Percentiles rank a stretch among this genome's conserved stretches.
Evolutionary conservation across 176 grass and related monocot genomes (phyloP).

Genomic region (Oropetium thomaeum): DNA sequence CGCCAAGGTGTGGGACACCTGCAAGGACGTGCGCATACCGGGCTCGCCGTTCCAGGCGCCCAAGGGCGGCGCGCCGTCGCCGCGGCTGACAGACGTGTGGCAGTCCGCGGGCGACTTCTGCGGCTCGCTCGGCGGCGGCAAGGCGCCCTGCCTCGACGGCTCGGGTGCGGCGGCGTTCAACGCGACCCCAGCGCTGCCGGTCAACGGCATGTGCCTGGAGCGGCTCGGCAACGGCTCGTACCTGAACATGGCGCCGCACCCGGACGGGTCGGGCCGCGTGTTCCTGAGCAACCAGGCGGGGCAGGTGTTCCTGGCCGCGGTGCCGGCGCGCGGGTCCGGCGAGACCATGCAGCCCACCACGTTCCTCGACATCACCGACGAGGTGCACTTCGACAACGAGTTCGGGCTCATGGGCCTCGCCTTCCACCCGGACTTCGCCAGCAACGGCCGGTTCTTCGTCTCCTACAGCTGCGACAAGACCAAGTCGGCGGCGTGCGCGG

Average conservation of each 20-base stretch:
- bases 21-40: conserved; percentile 57
- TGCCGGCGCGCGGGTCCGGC: conserved; percentile 55
- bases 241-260: conserved; percentile 77
- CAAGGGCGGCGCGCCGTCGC: conserved; percentile 23
- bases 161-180: conserved; percentile 55
- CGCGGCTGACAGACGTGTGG: conserved; percentile 61
- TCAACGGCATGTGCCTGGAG: conserved; percentile 81
- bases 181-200: conserved; percentile 13
- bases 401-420: conserved; percentile 66
- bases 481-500: conserved; percentile 56
- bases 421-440: conserved; percentile 74
- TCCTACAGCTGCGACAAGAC: conserved; percentile 92
- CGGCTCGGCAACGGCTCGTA: conserved; percentile 72
- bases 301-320: conserved; percentile 67
- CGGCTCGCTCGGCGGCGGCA: conserved; percentile 26
- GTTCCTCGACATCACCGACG: conserved; percentile 84
- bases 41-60: conserved; percentile 56
- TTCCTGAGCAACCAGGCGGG: conserved; percentile 65
- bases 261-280: conserved; percentile 68
- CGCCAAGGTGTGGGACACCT: conserved; percentile 57
- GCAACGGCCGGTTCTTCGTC: conserved; percentile 84
- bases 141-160: conserved; percentile 59
- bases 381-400: conserved; percentile 58
- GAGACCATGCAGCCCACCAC: conserved; percentile 29
- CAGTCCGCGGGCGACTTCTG: conserved; percentile 65